A percentile compares a stretch with the other conserved stretches of the same genome.
Evolutionary conservation across 257 asterid species (phyloP).

Genomic region (Prunella vulgaris): DNA sequence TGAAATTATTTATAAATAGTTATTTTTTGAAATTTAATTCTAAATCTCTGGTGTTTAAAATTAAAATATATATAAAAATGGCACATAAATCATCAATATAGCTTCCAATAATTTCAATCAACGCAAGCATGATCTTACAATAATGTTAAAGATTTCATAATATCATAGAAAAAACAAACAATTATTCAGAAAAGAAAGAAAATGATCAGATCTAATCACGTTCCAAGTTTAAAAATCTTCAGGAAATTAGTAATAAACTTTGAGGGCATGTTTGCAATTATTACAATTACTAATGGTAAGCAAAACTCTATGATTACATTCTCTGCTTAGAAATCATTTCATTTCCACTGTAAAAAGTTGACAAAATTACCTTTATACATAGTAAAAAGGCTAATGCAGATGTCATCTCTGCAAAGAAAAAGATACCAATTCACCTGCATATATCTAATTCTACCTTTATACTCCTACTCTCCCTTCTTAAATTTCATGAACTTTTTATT

Average conservation of each 20-base stretch:
- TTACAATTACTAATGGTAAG: slow-evolving; percentile 14
- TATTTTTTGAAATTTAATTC: too few relatives aligned
- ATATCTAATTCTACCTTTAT: neutral
- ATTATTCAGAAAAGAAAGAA: neutral
- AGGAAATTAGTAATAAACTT: neutral
- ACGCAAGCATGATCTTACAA: neutral
- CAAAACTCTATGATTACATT: neutral
- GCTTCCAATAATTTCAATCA: neutral
- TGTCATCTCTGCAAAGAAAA: neutral
- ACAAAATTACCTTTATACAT: neutral
- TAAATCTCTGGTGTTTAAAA: too few relatives aligned
- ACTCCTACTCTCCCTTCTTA: too few relatives aligned
- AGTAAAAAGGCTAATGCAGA: neutral
- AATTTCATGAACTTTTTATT: too few relatives aligned
- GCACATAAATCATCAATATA: neutral
- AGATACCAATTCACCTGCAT: slow-evolving; percentile 19
- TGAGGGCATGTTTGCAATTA: slow-evolving; percentile 7
- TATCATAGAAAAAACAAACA: neutral
- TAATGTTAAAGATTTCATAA: slow-evolving; percentile 1
- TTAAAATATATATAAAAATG: too few relatives aligned
- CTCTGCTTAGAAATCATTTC: neutral
- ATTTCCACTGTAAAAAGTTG: neutral
- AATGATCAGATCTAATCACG: neutral
- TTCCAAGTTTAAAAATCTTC: neutral
- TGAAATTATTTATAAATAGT: too few relatives aligned